Evolutionary conservation across 179 eudicot species (phyloP), one percentile per base, ranked within the genome.

Genomic region (Vitellaria paradoxa): DNA sequence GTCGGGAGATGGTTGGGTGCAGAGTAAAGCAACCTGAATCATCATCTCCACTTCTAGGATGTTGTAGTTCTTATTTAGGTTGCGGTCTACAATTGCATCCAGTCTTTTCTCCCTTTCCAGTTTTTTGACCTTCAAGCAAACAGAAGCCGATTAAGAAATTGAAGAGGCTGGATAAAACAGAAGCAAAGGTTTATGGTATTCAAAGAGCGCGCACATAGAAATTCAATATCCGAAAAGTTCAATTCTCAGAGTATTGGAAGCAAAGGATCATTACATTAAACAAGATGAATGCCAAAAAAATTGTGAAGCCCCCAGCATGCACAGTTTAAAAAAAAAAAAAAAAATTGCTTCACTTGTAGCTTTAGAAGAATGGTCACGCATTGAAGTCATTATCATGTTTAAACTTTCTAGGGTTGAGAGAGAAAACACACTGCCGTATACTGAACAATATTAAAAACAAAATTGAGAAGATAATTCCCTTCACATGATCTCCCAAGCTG

Each of bases 1-100:
- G 82, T 96, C 99, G 1, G 99, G 96, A 10, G 92, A 85, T 13
- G 83, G 49, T 86, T 96, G 99, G 52, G 98, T 96, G 75, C 98
- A 96, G 69, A 95, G 89, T 68, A 96, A 82, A 60, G 99, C 98
- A 50, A 96, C 93, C 86, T 92, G 86, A 75, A 96, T 90, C 96
- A 96, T 87, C 93, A 86, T 91, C 85, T 96, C 96, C 68, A 93
- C 92, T 76, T 92, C 98, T 67, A 81, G 75, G 40, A 85, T 86
- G 50, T 93, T 76, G 75, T 84, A 93, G 70, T 76, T 85, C 52
- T 73, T 77, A 17, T 61, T 76, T 73, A 96, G 80, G 79, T 96
- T 93, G 68, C 81, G 78, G 73, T 96, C 99, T 6, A 93, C 92
- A 53, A 94, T 94, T n/a, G 85, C 89, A 24, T 94, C 94, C 57